These are phyloP conservation scores for Erodium maritimum DNA, from an alignment of 345 rosid genomes.

Conservation along the genomic window DNA sequence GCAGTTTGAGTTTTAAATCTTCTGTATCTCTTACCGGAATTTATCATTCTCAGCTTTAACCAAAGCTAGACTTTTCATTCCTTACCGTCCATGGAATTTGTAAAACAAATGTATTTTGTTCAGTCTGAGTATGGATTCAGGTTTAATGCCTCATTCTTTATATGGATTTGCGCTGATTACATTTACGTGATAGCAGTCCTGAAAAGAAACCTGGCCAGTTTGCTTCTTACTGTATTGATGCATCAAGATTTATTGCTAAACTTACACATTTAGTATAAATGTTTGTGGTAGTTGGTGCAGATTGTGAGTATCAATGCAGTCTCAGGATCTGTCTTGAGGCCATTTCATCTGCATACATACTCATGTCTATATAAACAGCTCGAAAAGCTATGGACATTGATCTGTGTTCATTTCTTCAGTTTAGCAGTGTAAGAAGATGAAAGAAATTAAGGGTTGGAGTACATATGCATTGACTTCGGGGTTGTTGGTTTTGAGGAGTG, in stretches of 20 bases:
- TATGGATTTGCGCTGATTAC: too few relatives aligned
- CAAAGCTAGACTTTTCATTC: neutral
- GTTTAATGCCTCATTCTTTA: neutral
- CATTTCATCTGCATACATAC: too few relatives aligned
- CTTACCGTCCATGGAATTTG: neutral
- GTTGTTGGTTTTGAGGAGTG: neutral
- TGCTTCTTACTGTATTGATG: neutral
- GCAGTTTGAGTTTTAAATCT: constrained; percentile 36
- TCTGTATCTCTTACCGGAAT: too few relatives aligned
- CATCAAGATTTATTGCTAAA: neutral
- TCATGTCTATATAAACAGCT: neutral
- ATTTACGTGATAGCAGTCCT: too few relatives aligned
- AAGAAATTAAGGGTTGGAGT: neutral
- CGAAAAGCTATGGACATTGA: neutral
- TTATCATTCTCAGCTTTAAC: neutral
- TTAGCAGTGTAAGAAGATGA: neutral
- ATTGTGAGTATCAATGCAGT: neutral
- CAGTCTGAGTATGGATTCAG: neutral
- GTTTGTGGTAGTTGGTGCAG: neutral
- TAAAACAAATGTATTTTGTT: neutral
- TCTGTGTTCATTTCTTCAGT: neutral
- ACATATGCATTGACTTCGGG: neutral
- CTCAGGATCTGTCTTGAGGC: too few relatives aligned
- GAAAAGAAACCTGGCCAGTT: neutral
- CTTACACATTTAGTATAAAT: neutral